A percentile compares a stretch with the other conserved stretches of the same genome.
phyloP scores from a whole-genome alignment of 805 yeast species.

The Saturnispora gosingensis region DNA sequence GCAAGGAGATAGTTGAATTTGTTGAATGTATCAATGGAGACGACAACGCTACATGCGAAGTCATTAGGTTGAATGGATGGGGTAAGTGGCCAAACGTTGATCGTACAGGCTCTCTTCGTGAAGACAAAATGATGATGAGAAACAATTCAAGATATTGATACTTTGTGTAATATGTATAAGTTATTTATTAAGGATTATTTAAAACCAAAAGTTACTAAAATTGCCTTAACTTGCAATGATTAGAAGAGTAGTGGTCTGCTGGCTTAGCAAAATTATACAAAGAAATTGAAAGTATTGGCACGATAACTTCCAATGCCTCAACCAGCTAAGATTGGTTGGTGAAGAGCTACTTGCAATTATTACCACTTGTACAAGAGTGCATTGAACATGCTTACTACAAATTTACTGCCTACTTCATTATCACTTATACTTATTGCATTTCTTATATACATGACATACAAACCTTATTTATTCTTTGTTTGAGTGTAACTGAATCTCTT shows the following conservation, averaged over 20 bases:
- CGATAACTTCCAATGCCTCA: too few relatives aligned
- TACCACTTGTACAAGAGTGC: too few relatives aligned
- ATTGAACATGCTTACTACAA: too few relatives aligned
- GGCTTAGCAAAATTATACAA: too few relatives aligned
- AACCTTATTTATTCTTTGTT: conserved; percentile 47
- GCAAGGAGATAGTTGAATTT: conserved; percentile 75
- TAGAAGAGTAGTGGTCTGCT: too few relatives aligned
- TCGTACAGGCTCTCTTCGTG: conserved; percentile 75
- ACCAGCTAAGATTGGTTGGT: too few relatives aligned
- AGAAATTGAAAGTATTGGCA: too few relatives aligned
- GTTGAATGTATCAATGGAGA: conserved; percentile 84
- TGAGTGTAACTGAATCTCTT: conserved; percentile 77
- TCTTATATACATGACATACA: background rate
- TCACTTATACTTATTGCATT: too few relatives aligned
- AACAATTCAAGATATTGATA: conserved; percentile 1
- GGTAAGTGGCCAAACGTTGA: conserved; percentile 84
- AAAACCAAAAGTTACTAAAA: too few relatives aligned
- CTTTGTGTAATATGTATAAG: background rate
- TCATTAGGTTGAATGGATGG: conserved; percentile 81
- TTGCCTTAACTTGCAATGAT: too few relatives aligned
- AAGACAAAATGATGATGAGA: conserved; percentile 38
- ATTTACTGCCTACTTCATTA: too few relatives aligned
- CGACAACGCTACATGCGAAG: conserved; percentile 91
- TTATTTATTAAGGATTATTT: background rate
- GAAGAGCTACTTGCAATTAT: too few relatives aligned